phyloP scores from a whole-genome alignment of 2,329 filamentous ascomycete genomes.

The Ophiostoma tasmaniense region DNA sequence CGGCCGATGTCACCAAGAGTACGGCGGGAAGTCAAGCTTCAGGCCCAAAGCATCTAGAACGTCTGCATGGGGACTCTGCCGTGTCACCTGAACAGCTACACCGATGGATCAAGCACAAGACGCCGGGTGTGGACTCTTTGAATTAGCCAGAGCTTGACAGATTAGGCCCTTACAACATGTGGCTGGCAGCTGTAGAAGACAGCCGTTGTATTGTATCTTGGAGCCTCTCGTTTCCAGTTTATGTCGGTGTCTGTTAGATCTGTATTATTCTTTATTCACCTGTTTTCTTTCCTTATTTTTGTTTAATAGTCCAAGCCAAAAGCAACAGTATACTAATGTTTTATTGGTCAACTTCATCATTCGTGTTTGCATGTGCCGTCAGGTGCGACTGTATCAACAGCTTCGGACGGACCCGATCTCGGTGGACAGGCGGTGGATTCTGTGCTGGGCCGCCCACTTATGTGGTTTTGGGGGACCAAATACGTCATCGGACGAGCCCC shows the following conservation, averaged over 20 bases:
- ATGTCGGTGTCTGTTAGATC: not conserved
- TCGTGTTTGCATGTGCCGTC: not conserved
- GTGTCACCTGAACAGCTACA: constrained; percentile 19
- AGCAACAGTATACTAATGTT: not conserved
- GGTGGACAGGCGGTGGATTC: constrained; percentile 2
- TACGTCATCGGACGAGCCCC: constrained; percentile 7
- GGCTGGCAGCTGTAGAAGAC: not conserved
- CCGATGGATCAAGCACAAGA: constrained; percentile 15
- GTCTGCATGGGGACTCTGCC: constrained; percentile 14
- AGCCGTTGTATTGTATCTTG: not conserved
- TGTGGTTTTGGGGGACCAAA: not conserved
- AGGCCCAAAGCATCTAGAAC: constrained; percentile 10
- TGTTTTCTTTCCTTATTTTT: not conserved
- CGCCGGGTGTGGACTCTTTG: not conserved
- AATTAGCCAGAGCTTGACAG: not conserved
- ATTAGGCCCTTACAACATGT: not conserved
- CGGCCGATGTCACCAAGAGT: not conserved
- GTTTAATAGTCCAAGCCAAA: not conserved
- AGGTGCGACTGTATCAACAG: not conserved
- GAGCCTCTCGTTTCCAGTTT: not conserved
- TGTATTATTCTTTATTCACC: not conserved
- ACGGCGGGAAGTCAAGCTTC: not conserved
- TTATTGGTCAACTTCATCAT: not conserved
- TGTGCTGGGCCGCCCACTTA: not conserved
- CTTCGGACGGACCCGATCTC: constrained; percentile 4